phyloP scores from a whole-genome alignment of 768 basidiomycete species.

The Collybia sp. region DNA sequence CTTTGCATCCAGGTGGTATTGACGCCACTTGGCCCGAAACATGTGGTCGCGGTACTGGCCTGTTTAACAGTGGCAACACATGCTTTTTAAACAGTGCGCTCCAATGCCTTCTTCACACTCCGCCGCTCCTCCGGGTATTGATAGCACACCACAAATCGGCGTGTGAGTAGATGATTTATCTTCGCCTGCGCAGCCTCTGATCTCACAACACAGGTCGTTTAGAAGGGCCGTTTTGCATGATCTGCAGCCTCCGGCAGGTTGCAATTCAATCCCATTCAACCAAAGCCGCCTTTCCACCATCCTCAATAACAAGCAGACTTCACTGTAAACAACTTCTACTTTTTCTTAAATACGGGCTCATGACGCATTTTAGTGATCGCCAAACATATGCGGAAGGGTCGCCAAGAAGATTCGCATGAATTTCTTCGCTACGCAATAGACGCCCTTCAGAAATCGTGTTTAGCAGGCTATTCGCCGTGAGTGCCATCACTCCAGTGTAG shows the following conservation, averaged over 20 bases:
- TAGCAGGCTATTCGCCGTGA: conserved; percentile 68
- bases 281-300: conserved; percentile 55
- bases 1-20: conserved; percentile 49
- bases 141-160: conserved; percentile 43
- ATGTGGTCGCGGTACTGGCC: conserved; percentile 49
- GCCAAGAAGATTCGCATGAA: conserved; percentile 98
- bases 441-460: conserved; percentile 79
- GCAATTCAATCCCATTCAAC: conserved; percentile 47
- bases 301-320: conserved; percentile 59
- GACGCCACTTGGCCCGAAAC: conserved; percentile 60
- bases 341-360: conserved; percentile 5
- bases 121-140: conserved; percentile 72
- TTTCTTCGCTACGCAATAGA: conserved; percentile 95
- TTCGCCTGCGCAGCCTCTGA: not conserved
- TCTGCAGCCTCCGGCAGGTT: conserved; percentile 61
- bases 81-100: conserved; percentile 95
- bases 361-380: conserved; percentile 64
- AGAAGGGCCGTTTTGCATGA: conserved; percentile 72
- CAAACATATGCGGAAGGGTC: conserved; percentile 83
- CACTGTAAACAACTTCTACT: conserved; percentile 40
- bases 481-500: conserved; percentile 19
- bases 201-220: conserved; percentile 27
- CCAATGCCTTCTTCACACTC: conserved; percentile 91
- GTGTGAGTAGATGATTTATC: conserved; percentile 46
- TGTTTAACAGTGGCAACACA: conserved; percentile 87